Percentiles rank a stretch among this genome's conserved stretches.
These are phyloP conservation scores for Sporisorium graminicola DNA, from an alignment of 1,284 basidiomycete genomes.

Conservation along the genomic window DNA sequence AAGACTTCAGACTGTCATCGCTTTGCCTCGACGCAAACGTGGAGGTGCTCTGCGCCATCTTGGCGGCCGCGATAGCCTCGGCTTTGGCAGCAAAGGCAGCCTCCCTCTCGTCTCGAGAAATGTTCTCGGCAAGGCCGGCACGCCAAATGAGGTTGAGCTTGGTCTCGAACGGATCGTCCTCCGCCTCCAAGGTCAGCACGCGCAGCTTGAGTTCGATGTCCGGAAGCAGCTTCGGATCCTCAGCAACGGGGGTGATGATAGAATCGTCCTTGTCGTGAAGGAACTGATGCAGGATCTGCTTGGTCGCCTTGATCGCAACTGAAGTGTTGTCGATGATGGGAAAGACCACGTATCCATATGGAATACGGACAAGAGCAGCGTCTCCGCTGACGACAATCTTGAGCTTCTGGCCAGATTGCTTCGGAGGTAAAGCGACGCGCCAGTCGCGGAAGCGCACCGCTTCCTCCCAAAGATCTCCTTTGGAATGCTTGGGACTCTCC, in stretches of 20 bases:
- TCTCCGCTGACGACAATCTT: constrained; percentile 74
- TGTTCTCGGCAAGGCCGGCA: constrained; percentile 81
- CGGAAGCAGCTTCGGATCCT: constrained; percentile 72
- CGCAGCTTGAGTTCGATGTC: constrained; percentile 74
- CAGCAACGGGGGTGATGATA: constrained; percentile 59
- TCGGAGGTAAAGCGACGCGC: constrained; percentile 70
- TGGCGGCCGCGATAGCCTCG: constrained; percentile 65
- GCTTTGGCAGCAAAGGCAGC: constrained; percentile 85
- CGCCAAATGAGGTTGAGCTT: constrained; percentile 83
- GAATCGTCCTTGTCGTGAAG: constrained; percentile 64
- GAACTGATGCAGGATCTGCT: constrained; percentile 71
- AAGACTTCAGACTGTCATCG: constrained; percentile 15
- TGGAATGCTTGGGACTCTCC: constrained; percentile 63
- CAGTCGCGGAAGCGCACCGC: constrained; percentile 77
- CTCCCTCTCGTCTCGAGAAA: constrained; percentile 81
- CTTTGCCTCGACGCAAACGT: constrained; percentile 34
- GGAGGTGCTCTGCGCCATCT: constrained; percentile 69
- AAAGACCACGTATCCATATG: constrained; percentile 81
- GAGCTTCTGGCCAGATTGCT: constrained; percentile 21
- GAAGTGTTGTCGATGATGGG: constrained; percentile 69
- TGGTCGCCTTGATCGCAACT: constrained; percentile 71
- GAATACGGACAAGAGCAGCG: constrained; percentile 81
- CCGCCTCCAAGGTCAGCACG: constrained; percentile 80
- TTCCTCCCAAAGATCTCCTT: constrained; percentile 80
- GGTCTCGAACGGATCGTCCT: constrained; percentile 88